A percentile compares a stretch with the other conserved stretches of the same genome.
Evolutionary conservation across 768 basidiomycete genomes (phyloP).

Genomic region (Lentinula raphanica): DNA sequence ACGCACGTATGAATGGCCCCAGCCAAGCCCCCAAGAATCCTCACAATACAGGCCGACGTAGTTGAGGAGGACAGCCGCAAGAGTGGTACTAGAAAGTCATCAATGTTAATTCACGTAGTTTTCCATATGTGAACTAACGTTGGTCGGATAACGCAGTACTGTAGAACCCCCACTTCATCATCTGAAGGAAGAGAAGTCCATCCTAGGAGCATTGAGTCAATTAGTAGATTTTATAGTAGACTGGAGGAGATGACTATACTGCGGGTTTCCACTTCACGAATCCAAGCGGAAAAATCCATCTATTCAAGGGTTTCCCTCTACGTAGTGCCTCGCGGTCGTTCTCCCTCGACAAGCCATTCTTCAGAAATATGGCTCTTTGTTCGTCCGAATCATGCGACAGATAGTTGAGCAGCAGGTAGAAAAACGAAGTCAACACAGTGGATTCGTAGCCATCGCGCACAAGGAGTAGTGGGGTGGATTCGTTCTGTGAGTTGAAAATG

Average conservation of each 20-base stretch:
- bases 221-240: slow-evolving; percentile 8
- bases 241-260: slow-evolving; percentile 26
- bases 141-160: slow-evolving; percentile 66
- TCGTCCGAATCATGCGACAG: slow-evolving; percentile 57
- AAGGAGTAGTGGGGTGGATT: slow-evolving; percentile 64
- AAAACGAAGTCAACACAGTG: slow-evolving; percentile 70
- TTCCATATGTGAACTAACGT: slow-evolving; percentile 31
- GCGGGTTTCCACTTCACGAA: slow-evolving; percentile 58
- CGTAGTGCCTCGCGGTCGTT: slow-evolving; percentile 39
- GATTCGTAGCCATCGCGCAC: slow-evolving; percentile 74
- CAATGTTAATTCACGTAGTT: background rate
- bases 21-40: slow-evolving; percentile 59
- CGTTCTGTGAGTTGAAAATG: slow-evolving; percentile 35
- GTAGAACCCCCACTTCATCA: slow-evolving; percentile 78
- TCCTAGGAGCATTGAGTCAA: slow-evolving; percentile 30
- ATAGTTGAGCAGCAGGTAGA: slow-evolving; percentile 71
- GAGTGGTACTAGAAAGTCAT: slow-evolving; percentile 38
- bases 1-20: slow-evolving; percentile 65
- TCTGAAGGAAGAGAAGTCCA: slow-evolving; percentile 62
- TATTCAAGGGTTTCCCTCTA: slow-evolving; percentile 40
- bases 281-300: slow-evolving; percentile 70
- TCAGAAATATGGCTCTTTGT: slow-evolving; percentile 56
- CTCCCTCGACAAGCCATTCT: slow-evolving; percentile 51
- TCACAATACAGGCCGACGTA: slow-evolving; percentile 70
- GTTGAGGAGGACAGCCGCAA: slow-evolving; percentile 58